Conservation (phyloP, 192 early-diverging fungal species). For the Spinellus fusiger region DNA sequence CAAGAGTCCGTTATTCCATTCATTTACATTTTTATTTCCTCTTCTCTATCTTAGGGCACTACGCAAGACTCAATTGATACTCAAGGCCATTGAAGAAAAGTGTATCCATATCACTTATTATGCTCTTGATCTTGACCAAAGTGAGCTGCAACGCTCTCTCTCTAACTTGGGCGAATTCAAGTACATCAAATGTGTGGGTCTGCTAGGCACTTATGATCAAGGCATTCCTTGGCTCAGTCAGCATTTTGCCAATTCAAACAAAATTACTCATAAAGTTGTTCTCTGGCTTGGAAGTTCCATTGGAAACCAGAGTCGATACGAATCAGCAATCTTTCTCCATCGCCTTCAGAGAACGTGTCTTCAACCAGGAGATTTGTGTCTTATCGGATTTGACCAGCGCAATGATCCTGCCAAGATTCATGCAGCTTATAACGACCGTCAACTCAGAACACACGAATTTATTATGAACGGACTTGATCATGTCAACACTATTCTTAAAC, state of each 20-base stretch:
- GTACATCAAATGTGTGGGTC: constrained; percentile 67
- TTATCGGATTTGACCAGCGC: constrained; percentile 83
- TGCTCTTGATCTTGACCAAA: constrained; percentile 84
- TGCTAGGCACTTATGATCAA: constrained; percentile 89
- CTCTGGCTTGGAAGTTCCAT: constrained; percentile 92
- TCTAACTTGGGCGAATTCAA: constrained; percentile 56
- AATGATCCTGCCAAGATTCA: constrained; percentile 66
- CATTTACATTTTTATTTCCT: not conserved
- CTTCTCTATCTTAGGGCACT: constrained; percentile 51
- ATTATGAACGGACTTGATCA: constrained; percentile 82
- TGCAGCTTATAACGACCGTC: constrained; percentile 80
- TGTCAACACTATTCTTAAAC: constrained; percentile 61
- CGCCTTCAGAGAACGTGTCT: constrained; percentile 52
- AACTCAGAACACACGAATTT: constrained; percentile 73
- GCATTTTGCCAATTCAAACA: constrained; percentile 5
- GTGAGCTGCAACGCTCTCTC: constrained; percentile 69
- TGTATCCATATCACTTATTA: constrained; percentile 71
- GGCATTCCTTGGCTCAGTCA: constrained; percentile 53
- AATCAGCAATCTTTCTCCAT: constrained; percentile 63
- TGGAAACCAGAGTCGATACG: constrained; percentile 64
- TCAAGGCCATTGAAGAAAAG: constrained; percentile 64
- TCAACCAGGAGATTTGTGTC: constrained; percentile 62
- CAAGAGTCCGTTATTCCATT: not conserved
- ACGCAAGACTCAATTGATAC: constrained; percentile 80
- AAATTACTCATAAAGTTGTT: constrained; percentile 55